Conservation (phyloP, 169 alveolate species). For the Toxoplasma gondii region DNA sequence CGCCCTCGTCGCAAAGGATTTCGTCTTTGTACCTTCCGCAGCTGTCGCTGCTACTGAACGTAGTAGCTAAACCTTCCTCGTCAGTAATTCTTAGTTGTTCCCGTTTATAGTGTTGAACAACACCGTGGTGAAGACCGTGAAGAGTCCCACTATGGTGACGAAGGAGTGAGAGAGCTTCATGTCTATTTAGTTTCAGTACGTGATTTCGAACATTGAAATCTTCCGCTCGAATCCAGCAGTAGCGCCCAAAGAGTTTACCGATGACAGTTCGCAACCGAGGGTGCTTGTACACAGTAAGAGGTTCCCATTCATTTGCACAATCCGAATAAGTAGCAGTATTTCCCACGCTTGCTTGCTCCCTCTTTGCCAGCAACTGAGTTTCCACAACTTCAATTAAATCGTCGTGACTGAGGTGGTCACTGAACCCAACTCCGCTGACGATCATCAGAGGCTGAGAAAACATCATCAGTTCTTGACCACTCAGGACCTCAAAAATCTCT, state of each 20-base stretch:
- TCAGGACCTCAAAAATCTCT: not conserved
- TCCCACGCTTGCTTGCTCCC: not conserved
- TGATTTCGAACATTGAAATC: conserved; percentile 46
- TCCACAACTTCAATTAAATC: conserved; percentile 1
- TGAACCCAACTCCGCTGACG: conserved; percentile 35
- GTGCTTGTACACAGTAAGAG: conserved; percentile 42
- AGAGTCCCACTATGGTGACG: not conserved
- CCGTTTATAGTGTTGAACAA: not conserved
- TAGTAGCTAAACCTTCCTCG: not conserved
- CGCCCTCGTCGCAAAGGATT: not conserved
- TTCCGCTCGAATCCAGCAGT: conserved; percentile 64
- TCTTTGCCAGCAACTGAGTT: conserved; percentile 8
- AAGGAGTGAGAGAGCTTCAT: not conserved
- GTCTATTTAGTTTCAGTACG: conserved; percentile 43
- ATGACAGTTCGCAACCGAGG: conserved; percentile 58
- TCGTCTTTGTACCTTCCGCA: not conserved
- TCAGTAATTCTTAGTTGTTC: not conserved
- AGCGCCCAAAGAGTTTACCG: conserved; percentile 49
- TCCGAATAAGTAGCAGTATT: not conserved
- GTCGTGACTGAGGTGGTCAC: not conserved
- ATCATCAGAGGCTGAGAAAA: conserved; percentile 30
- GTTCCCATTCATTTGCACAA: not conserved
- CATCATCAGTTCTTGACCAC: conserved; percentile 32
- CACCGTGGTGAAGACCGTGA: not conserved
- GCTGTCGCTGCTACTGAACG: not conserved